These are phyloP conservation scores for Cornus controversa DNA, from an alignment of 148 eudicot genomes.

Conservation along the genomic window DNA sequence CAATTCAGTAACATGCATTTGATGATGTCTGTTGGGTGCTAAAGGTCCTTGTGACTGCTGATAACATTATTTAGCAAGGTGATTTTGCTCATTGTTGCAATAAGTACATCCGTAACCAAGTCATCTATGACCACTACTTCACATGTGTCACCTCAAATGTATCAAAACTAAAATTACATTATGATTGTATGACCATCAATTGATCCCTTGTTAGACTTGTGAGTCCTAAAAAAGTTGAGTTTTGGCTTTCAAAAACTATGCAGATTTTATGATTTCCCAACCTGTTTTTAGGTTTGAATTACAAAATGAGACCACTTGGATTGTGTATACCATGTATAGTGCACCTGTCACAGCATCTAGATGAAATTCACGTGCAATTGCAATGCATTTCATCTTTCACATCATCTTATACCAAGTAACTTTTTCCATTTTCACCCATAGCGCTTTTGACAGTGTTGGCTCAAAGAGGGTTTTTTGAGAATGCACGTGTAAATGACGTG, in stretches of 20 bases:
- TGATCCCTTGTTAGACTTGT: neutral
- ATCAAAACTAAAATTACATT: neutral
- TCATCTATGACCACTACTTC: slow-evolving; percentile 7
- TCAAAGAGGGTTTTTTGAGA: slow-evolving; percentile 70
- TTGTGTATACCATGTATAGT: neutral
- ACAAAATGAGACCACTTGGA: neutral
- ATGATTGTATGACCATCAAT: neutral
- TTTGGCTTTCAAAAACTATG: neutral
- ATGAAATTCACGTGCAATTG: neutral
- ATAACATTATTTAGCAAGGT: neutral
- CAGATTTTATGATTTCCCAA: slow-evolving; percentile 9
- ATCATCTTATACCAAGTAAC: neutral
- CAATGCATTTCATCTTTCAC: neutral
- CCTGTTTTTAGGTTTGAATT: neutral
- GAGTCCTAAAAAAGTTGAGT: neutral
- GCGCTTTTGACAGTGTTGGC: slow-evolving; percentile 80
- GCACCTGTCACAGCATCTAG: slow-evolving; percentile 3
- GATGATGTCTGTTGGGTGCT: neutral
- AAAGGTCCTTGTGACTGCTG: neutral
- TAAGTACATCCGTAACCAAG: neutral
- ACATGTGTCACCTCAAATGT: neutral
- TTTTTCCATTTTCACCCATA: slow-evolving; percentile 31
- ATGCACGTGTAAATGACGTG: slow-evolving; percentile 42
- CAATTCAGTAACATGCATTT: neutral
- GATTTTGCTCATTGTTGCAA: neutral